A percentile compares a stretch with the other conserved stretches of the same genome.
phyloP scores from a whole-genome alignment of 352 stramenopile species.

The Albugo laibachii region DNA sequence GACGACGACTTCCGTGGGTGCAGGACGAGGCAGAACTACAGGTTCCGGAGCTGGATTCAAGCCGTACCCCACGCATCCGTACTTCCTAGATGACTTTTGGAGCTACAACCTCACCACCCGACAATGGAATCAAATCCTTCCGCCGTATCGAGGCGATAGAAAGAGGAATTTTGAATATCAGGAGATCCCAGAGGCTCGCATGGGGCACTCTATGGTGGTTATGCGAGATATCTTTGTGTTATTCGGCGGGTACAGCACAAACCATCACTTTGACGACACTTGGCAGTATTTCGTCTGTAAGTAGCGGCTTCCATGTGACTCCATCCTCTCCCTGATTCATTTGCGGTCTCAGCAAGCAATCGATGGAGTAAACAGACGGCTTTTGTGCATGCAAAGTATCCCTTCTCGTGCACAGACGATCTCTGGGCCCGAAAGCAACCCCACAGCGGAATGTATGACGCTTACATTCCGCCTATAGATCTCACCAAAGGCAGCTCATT shows the following conservation, averaged over 20 bases:
- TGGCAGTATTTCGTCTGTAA: conserved; percentile 91
- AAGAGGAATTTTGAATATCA: conserved; percentile 1
- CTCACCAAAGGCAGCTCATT: conserved; percentile 25
- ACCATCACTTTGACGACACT: conserved; percentile 88
- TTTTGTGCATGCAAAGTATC: conserved; percentile 85
- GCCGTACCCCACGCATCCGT: conserved; percentile 83
- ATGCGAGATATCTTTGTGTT: conserved; percentile 73
- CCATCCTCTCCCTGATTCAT: neutral
- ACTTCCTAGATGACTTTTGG: conserved; percentile 90
- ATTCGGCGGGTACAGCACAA: conserved; percentile 85
- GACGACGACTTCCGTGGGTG: conserved; percentile 64
- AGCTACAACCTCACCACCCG: conserved; percentile 78
- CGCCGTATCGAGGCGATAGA: neutral
- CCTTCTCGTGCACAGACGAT: conserved; percentile 82
- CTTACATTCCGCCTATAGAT: conserved; percentile 16
- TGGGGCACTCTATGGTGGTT: conserved; percentile 70
- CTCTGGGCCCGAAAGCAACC: conserved; percentile 26
- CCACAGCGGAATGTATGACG: conserved; percentile 54
- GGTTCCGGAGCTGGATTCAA: conserved; percentile 35
- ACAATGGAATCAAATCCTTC: conserved; percentile 58
- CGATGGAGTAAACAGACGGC: conserved; percentile 79
- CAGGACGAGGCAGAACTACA: conserved; percentile 33
- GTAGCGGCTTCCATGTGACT: neutral
- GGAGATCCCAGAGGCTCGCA: conserved; percentile 29
- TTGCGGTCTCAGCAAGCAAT: conserved; percentile 19